Evolutionary conservation across 805 yeast species (phyloP).

Genomic region (Kuraishia piskuri): DNA sequence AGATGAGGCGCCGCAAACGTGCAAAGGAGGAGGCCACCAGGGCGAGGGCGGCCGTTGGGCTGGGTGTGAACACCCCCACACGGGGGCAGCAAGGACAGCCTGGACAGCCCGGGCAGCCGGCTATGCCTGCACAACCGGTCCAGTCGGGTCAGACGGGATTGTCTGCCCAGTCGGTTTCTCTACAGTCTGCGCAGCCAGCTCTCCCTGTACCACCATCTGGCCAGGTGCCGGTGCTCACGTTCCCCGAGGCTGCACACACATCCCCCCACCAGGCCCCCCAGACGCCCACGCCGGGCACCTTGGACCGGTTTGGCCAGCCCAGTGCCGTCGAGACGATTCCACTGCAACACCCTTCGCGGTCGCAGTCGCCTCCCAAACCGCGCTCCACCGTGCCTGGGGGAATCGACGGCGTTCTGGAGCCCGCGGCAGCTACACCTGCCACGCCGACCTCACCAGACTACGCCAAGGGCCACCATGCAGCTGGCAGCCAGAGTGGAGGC

Average conservation of each 20-base stretch:
- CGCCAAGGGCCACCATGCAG: no score
- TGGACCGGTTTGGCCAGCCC: not conserved
- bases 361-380: constrained; percentile 6
- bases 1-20: constrained; percentile 64
- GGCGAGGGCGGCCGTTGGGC: no score
- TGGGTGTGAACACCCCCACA: no score
- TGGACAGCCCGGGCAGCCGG: no score
- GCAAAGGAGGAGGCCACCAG: constrained; percentile 43
- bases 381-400: not conserved
- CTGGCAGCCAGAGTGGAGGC: no score
- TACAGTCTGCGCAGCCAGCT: constrained; percentile 13
- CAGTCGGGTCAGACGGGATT: no score
- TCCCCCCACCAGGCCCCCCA: constrained; percentile 22
- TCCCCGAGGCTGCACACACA: constrained; percentile 35
- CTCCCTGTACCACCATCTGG: constrained; percentile 8
- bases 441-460: not conserved
- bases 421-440: no score
- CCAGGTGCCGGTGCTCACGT: constrained; percentile 19
- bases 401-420: not conserved
- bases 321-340: not conserved
- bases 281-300: constrained; percentile 7
- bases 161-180: constrained; percentile 13
- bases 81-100: no score
- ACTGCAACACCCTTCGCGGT: constrained; percentile 4
- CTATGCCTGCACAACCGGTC: no score